A percentile compares a stretch with the other conserved stretches of the same genome.
phyloP scores from a whole-genome alignment of 2,329 filamentous ascomycete species.

The Fusarium solani-melongenae region DNA sequence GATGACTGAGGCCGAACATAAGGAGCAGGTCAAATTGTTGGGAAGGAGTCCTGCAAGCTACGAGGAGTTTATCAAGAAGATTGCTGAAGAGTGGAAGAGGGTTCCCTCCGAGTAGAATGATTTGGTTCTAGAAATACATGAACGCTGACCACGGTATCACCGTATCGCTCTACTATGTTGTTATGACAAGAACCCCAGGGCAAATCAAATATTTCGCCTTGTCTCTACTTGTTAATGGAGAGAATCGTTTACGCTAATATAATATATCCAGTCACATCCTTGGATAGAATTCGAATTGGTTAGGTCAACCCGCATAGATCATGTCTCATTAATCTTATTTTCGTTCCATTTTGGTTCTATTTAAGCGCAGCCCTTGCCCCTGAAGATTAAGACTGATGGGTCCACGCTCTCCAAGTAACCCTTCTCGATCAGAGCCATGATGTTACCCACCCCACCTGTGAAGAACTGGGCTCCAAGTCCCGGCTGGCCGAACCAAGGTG shows the following conservation, averaged over 20 bases:
- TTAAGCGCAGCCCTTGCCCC: slow-evolving; percentile 21
- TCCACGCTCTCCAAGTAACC: slow-evolving; percentile 31
- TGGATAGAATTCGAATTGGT: too few species aligned
- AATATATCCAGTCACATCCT: too few species aligned
- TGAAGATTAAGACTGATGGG: slow-evolving; percentile 26
- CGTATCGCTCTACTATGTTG: too few species aligned
- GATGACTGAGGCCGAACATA: slow-evolving; percentile 17
- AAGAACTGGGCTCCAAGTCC: slow-evolving; percentile 54
- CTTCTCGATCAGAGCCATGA: slow-evolving; percentile 31
- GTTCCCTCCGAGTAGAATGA: too few species aligned
- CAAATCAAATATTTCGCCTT: too few species aligned
- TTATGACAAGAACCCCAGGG: too few species aligned
- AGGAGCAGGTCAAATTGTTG: slow-evolving; percentile 16
- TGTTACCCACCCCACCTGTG: slow-evolving; percentile 43
- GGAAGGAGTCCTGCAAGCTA: slow-evolving; percentile 10
- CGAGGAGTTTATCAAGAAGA: slow-evolving; percentile 11
- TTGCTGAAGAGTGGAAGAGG: slow-evolving; percentile 5
- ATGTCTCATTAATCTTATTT: neutral
- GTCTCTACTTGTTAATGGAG: too few species aligned
- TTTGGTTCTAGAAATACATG: too few species aligned
- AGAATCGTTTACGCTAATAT: too few species aligned
- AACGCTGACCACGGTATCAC: too few species aligned
- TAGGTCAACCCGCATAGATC: too few species aligned
- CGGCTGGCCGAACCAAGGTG: slow-evolving; percentile 62
- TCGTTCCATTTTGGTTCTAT: neutral